A percentile compares a stretch with the other conserved stretches of the same genome.
These are phyloP conservation scores for Antrodiella citrinella DNA, from an alignment of 768 basidiomycete genomes.

Conservation along the genomic window DNA sequence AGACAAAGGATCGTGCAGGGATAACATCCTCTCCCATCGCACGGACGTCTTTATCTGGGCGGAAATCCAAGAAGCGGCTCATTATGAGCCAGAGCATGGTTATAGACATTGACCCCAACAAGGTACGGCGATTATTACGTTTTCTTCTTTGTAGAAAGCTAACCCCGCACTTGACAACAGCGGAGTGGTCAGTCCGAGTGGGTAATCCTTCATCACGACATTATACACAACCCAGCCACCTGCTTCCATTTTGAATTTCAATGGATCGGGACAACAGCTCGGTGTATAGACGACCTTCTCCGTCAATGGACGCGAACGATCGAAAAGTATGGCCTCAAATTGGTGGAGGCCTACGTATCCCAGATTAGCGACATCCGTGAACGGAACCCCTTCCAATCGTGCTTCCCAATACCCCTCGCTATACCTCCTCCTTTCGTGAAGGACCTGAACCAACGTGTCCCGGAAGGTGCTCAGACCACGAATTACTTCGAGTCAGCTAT, in stretches of 20 bases:
- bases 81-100: conserved; percentile 87
- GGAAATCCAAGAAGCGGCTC: conserved; percentile 48
- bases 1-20: conserved; percentile 11
- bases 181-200: conserved; percentile 84
- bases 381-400: conserved; percentile 87
- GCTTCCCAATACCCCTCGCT: conserved; percentile 74
- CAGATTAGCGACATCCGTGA: conserved; percentile 84
- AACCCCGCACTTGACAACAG: conserved; percentile 26
- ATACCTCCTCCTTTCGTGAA: conserved; percentile 65
- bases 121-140: conserved; percentile 33
- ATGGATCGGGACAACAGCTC: conserved; percentile 93
- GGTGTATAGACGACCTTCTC: conserved; percentile 83
- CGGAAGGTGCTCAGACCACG: conserved; percentile 54
- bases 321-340: conserved; percentile 82
- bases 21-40: conserved; percentile 15
- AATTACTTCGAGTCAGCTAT: conserved; percentile 81
- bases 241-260: conserved; percentile 97
- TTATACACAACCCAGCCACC: conserved; percentile 90
- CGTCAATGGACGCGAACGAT: conserved; percentile 75
- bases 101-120: conserved; percentile 76
- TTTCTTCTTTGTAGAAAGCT: background rate
- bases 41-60: conserved; percentile 20
- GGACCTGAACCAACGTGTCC: conserved; percentile 58
- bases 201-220: conserved; percentile 85
- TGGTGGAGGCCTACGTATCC: conserved; percentile 90